A percentile compares a stretch with the other conserved stretches of the same genome.
Evolutionary conservation across 2,329 filamentous ascomycete genomes (phyloP).

Genomic region (Sclerotinia glacialis): DNA sequence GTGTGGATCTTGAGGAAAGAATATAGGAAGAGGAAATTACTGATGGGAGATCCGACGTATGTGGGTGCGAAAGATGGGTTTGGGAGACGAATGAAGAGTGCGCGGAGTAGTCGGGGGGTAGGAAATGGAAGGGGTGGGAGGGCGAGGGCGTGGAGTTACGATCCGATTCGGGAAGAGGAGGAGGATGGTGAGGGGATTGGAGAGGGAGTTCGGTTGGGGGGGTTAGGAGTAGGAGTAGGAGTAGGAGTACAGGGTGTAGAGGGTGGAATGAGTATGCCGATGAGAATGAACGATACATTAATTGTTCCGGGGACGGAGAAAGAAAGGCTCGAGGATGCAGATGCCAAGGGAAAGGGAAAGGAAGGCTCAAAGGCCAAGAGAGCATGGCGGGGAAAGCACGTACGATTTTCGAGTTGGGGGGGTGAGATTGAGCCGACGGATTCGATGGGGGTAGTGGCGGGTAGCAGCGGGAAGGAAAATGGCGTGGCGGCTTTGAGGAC

Average conservation of each 20-base stretch:
- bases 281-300: neutral
- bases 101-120: conserved; percentile 1
- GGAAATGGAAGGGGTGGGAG: neutral
- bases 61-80: conserved; percentile 19
- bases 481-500: conserved; percentile 10
- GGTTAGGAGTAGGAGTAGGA: neutral
- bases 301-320: neutral
- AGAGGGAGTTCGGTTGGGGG: conserved; percentile 6
- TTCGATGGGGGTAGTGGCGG: neutral
- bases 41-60: conserved; percentile 4
- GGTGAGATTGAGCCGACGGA: conserved; percentile 3
- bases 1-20: conserved; percentile 17
- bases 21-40: conserved; percentile 14
- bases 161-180: conserved; percentile 19
- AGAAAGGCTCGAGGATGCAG: neutral
- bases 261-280: neutral
- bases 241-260: neutral
- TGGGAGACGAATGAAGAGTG: conserved; percentile 21
- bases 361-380: conserved; percentile 7
- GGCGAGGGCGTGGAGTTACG: conserved; percentile 19
- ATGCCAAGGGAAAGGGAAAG: conserved; percentile 9
- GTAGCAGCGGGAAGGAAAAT: conserved; percentile 18
- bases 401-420: conserved; percentile 14
- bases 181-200: neutral
- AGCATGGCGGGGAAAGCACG: conserved; percentile 16